phyloP scores from a whole-genome alignment of 2,329 filamentous ascomycete genomes.

The Monosporascus sp. region DNA sequence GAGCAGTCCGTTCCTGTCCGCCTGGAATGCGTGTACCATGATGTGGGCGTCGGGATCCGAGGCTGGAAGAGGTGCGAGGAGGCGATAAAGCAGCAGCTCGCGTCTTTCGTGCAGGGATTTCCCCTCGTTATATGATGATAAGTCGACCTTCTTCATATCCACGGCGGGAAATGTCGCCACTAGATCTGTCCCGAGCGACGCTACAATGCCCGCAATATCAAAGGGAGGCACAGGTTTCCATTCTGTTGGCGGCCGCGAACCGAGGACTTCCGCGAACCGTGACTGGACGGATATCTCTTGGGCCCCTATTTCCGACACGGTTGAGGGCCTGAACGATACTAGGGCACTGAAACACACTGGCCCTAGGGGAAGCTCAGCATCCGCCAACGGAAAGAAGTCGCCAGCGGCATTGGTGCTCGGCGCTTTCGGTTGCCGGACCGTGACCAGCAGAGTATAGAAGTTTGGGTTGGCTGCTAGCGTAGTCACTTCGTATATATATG shows the following conservation, averaged over 20 bases:
- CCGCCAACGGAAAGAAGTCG: slow-evolving; percentile 34
- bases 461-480: slow-evolving; percentile 39
- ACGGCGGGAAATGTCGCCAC: slow-evolving; percentile 43
- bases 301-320: slow-evolving; percentile 28
- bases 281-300: slow-evolving; percentile 38
- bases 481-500: slow-evolving; percentile 48
- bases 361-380: slow-evolving; percentile 33
- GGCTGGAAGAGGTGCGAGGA: slow-evolving; percentile 36
- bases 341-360: slow-evolving; percentile 46
- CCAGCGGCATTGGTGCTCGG: slow-evolving; percentile 29
- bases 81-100: slow-evolving; percentile 46
- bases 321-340: slow-evolving; percentile 45
- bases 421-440: slow-evolving; percentile 39
- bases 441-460: slow-evolving; percentile 46
- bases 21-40: slow-evolving; percentile 44
- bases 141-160: slow-evolving; percentile 52
- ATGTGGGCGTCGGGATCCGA: slow-evolving; percentile 41
- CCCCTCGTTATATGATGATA: slow-evolving; percentile 38
- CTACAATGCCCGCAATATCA: slow-evolving; percentile 38
- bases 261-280: slow-evolving; percentile 38
- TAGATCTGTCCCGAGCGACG: slow-evolving; percentile 30
- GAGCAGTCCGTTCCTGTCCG: slow-evolving; percentile 49
- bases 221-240: slow-evolving; percentile 43
- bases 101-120: slow-evolving; percentile 39
- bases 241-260: slow-evolving; percentile 27